phyloP scores from a whole-genome alignment of 2,329 filamentous ascomycete genomes.

The Dothidotthia symphoricarpi region DNA sequence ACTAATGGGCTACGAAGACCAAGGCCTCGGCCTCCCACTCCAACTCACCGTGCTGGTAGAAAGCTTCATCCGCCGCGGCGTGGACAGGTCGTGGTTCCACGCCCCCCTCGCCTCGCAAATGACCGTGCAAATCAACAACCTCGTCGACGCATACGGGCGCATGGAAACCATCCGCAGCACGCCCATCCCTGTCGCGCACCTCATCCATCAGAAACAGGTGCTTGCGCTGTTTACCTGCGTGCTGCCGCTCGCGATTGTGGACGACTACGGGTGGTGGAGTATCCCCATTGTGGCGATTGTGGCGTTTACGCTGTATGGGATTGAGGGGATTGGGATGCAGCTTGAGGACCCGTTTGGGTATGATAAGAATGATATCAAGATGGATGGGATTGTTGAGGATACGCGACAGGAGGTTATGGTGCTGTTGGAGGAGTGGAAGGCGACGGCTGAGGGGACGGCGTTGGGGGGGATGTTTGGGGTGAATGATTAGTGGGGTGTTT shows the following conservation, averaged over 20 bases:
- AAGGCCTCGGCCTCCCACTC: slow-evolving; percentile 59
- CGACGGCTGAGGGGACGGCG: slow-evolving; percentile 28
- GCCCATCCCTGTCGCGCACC: slow-evolving; percentile 62
- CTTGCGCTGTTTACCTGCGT: slow-evolving; percentile 60
- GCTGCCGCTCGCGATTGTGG: slow-evolving; percentile 62
- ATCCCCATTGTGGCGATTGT: slow-evolving; percentile 60
- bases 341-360: slow-evolving; percentile 67
- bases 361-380: slow-evolving; percentile 65
- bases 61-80: slow-evolving; percentile 57
- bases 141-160: slow-evolving; percentile 59
- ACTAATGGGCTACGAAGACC: slow-evolving; percentile 54
- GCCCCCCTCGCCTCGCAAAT: slow-evolving; percentile 59
- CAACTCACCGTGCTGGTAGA: slow-evolving; percentile 62
- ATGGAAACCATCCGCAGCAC: slow-evolving; percentile 68
- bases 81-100: slow-evolving; percentile 59
- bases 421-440: slow-evolving; percentile 59
- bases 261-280: slow-evolving; percentile 63
- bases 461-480: slow-evolving; percentile 41
- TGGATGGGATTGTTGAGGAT: slow-evolving; percentile 65
- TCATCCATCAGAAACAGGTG: slow-evolving; percentile 65
- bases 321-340: slow-evolving; percentile 62
- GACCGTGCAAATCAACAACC: slow-evolving; percentile 56
- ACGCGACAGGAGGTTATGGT: slow-evolving; percentile 58
- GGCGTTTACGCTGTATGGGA: slow-evolving; percentile 63
- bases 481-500: too few species aligned